These are phyloP conservation scores for Saccharomycopsis oosterbeekiorum DNA, from an alignment of 805 yeast species.

Conservation along the genomic window DNA sequence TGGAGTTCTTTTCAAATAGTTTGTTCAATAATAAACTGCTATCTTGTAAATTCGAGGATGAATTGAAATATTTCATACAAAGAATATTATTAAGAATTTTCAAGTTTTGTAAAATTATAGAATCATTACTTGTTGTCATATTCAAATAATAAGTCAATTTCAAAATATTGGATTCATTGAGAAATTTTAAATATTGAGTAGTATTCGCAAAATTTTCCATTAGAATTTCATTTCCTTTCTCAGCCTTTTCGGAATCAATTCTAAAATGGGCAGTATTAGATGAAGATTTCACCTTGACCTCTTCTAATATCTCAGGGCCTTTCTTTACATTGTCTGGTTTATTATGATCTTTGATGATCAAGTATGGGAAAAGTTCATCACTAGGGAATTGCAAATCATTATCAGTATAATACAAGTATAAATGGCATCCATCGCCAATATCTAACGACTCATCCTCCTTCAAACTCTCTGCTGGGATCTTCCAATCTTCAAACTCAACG, in stretches of 20 bases:
- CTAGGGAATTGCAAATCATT: slow-evolving; percentile 6
- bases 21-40: neutral
- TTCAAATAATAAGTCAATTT: slow-evolving; percentile 11
- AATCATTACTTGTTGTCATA: slow-evolving; percentile 5
- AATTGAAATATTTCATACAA: slow-evolving; percentile 5
- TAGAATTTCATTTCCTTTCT: slow-evolving; percentile 13
- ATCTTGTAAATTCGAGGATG: neutral
- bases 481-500: slow-evolving; percentile 5
- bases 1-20: neutral
- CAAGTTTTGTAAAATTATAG: slow-evolving; percentile 1
- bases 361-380: slow-evolving; percentile 9
- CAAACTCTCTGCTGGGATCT: neutral
- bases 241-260: slow-evolving; percentile 9
- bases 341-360: slow-evolving; percentile 6
- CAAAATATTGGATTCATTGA: slow-evolving; percentile 12
- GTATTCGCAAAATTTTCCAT: slow-evolving; percentile 16
- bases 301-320: neutral
- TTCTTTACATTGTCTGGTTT: neutral
- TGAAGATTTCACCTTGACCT: neutral
- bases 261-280: neutral
- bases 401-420: slow-evolving; percentile 9
- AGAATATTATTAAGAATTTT: slow-evolving; percentile 9
- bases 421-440: slow-evolving; percentile 18
- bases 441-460: slow-evolving; percentile 10
- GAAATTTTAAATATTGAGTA: slow-evolving; percentile 4